Evolutionary conservation across 192 early-diverging fungal species (phyloP).

Genomic region (Coemansia sp.): DNA sequence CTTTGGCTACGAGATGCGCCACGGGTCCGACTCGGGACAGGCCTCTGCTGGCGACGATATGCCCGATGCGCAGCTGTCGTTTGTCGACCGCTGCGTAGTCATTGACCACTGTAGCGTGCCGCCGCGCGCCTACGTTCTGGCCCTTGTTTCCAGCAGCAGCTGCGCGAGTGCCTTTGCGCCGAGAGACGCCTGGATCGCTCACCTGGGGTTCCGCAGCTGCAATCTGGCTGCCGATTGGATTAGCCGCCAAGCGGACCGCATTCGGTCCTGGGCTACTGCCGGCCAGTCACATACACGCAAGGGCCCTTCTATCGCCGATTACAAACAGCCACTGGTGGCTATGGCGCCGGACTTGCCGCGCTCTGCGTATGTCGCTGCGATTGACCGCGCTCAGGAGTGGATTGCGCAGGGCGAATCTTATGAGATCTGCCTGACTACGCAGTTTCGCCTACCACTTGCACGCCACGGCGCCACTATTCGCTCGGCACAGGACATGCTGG

Average conservation of each 20-base stretch:
- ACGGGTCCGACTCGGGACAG: background rate
- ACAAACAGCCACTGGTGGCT: background rate
- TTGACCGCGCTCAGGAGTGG: conserved; percentile 50
- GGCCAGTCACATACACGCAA: background rate
- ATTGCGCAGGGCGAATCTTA: conserved; percentile 91
- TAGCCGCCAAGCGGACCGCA: background rate
- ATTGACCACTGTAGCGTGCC: conserved; percentile 55
- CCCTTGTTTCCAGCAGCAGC: background rate
- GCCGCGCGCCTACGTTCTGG: conserved; percentile 13
- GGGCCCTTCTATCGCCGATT: background rate
- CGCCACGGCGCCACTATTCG: background rate
- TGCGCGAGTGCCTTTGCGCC: background rate
- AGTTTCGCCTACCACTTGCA: conserved; percentile 50
- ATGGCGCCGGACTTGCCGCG: conserved; percentile 14
- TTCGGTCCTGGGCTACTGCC: background rate
- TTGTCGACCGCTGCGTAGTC: conserved; percentile 71
- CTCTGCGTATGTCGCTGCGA: conserved; percentile 51
- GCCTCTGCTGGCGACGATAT: conserved; percentile 7
- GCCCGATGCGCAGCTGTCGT: conserved; percentile 73
- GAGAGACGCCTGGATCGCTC: conserved; percentile 1
- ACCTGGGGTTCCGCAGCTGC: conserved; percentile 8
- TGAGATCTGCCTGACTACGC: conserved; percentile 89
- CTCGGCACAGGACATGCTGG: conserved; percentile 13
- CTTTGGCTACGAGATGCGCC: conserved; percentile 83
- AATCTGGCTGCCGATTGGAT: conserved; percentile 15